Evolutionary conservation across 768 basidiomycete genomes (phyloP).

Genomic region (Coprinopsis marcescibilis): DNA sequence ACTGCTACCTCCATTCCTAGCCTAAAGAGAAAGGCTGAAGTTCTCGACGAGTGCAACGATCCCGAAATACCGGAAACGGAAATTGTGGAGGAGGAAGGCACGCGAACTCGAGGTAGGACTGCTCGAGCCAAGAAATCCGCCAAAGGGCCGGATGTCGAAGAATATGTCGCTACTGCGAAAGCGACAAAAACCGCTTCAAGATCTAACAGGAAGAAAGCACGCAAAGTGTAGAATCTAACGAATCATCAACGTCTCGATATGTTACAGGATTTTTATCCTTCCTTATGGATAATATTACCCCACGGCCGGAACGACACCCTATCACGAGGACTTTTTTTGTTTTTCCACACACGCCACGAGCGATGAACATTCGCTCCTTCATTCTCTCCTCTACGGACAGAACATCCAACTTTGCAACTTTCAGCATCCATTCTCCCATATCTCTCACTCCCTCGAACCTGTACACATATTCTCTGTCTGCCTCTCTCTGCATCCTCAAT

Average conservation of each 20-base stretch:
- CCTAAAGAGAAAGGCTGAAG: not conserved
- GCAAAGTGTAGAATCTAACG: conserved; percentile 4
- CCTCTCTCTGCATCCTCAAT: too few species aligned
- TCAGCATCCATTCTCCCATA: too few species aligned
- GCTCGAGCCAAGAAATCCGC: conserved; percentile 1
- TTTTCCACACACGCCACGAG: not conserved
- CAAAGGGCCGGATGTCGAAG: not conserved
- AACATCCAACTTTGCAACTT: too few species aligned
- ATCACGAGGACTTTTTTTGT: not conserved
- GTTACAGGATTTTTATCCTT: not conserved
- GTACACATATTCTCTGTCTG: too few species aligned
- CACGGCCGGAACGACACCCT: not conserved
- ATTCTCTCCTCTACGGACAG: too few species aligned
- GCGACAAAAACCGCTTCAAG: not conserved
- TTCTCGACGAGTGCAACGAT: not conserved
- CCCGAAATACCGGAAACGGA: not conserved
- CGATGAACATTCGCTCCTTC: too few species aligned
- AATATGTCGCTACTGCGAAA: not conserved
- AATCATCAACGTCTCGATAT: not conserved
- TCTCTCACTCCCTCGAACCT: too few species aligned
- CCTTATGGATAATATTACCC: not conserved
- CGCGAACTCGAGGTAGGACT: not conserved
- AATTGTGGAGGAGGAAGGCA: not conserved
- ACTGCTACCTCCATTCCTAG: not conserved
- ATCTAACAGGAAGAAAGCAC: conserved; percentile 3